phyloP scores from a whole-genome alignment of 1,139 yeast species.

The Diutina catenulata region DNA sequence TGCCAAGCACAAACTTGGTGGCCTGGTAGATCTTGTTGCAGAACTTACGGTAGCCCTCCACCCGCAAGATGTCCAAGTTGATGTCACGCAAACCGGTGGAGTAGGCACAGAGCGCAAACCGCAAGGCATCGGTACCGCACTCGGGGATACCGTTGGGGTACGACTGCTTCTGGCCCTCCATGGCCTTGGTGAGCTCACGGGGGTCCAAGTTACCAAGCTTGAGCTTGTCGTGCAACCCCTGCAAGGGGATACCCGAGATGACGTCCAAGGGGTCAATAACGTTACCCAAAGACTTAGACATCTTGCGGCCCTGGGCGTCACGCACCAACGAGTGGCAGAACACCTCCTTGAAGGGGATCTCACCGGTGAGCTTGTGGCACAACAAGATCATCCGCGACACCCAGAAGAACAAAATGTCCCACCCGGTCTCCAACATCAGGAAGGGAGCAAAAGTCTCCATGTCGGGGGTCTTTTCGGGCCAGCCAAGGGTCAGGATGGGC shows the following conservation, averaged over 20 bases:
- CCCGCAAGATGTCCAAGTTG: conserved; percentile 90
- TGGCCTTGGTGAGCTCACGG: conserved; percentile 77
- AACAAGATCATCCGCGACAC: conserved; percentile 92
- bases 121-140: conserved; percentile 97
- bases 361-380: conserved; percentile 82
- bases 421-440: conserved; percentile 93
- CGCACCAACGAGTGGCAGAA: conserved; percentile 97
- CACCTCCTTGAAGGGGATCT: conserved; percentile 88
- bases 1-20: conserved; percentile 89
- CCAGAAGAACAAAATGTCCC: conserved; percentile 99
- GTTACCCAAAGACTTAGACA: conserved; percentile 96
- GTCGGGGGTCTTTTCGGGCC: conserved; percentile 80
- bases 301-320: conserved; percentile 98
- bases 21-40: conserved; percentile 99
- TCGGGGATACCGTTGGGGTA: conserved; percentile 98
- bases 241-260: conserved; percentile 73
- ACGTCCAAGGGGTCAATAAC: conserved; percentile 95
- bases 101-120: conserved; percentile 97
- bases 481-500: conserved; percentile 95
- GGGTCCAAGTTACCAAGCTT: conserved; percentile 79
- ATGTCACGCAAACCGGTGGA: conserved; percentile 98
- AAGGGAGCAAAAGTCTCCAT: conserved; percentile 75
- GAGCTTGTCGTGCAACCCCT: conserved; percentile 70
- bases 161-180: conserved; percentile 75
- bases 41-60: conserved; percentile 98